Evolutionary conservation across 139 green algal genomes (phyloP), one percentile per base, ranked within the genome.

Genomic region (Tetraselmis chui): DNA sequence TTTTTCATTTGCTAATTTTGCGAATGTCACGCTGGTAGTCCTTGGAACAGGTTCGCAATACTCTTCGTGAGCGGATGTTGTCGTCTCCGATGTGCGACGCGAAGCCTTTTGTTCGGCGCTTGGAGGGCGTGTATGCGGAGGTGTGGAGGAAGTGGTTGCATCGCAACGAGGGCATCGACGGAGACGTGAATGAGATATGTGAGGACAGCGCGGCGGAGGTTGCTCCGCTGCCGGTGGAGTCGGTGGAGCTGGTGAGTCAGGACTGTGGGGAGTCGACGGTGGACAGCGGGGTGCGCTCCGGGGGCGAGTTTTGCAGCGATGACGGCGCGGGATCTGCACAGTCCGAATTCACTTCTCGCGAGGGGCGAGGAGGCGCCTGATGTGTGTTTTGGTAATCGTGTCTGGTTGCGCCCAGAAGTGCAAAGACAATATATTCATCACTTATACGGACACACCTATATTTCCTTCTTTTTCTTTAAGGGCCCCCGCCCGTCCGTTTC

Each of bases 61-160:
- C 29, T 0, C 90, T 99, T 83, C 89, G 96, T 0, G 25, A 84
- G 26, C 86, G 89, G 59, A 97, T 99, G 94, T 80, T 96, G 25
- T 2, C 76, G 0, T 97, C 91, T 0, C 87, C 79, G 2, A 84
- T 99, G 74, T 99, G 96, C 82, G 88, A 98, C 76, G 91, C 81
- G 0, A 78, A 78, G 0, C 2, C 30, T 0, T 98, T 98, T 87
- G 84, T 96, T 25, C n/a, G 45, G 0, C 29, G 83, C 26, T 81
- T 99, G 26, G 96, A 99, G 84, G 45, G 67, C 27, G 83, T 84
- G 22, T 99, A 98, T 83, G 75, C 83, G 1, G 23, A 74, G 27
- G 77, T 99, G 79, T 98, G 93, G 92, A 24, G 82, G 31, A 31
- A 82, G 30, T 95, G 87, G 84, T 59, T 88, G 23, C 25, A 59